Base-by-base conservation (phyloP, 768 basidiomycete species). In the Kwoniella botswanensis region DNA sequence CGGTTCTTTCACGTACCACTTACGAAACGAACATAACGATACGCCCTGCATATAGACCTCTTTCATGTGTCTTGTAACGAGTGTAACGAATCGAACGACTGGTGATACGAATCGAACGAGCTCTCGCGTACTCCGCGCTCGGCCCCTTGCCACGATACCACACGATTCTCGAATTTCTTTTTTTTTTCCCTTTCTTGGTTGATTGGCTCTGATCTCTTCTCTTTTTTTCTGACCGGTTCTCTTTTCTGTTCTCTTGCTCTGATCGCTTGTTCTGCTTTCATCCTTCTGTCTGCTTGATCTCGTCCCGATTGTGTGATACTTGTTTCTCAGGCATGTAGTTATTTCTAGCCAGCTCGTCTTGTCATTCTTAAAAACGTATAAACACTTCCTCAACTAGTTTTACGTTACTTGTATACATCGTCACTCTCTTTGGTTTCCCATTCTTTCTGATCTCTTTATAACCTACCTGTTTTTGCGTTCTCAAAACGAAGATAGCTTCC, bases 301-400 rank as follows among this genome's bases (percentile, higher is more conserved):
- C 54, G 17, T 26, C 42, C 54, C 53, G 13, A 9, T 44, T 26
- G 26, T 53, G 11, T 29, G 35, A 53, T 18, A 65, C 35, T 35
- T 42, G 35, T 35, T 35, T 53, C 21, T 44, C 63, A 56, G 65
- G 57, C 65, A 67, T 58, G 54, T 67, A 56, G 56, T 67, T 67
- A 59, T 59, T 67, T 50, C 46, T 35, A 60, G 57, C 65, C 65
- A 60, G 65, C 18, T 35, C 50, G 24, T 10, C 11, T 42, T 35
- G 35, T 60, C 26, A 26, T 24, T 15, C 3, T n/a, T 9, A 43
- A 22, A 52, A 29, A 63, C 41, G 43, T 50, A 29, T 7, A 26
- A 35, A 21, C 57, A 17, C 15, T 58, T 35, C 26, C 26, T 44
- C n/a, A 26, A 22, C 61, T 63, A 29, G 42, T 63, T 41, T 61